A percentile compares a stretch with the other conserved stretches of the same genome.
Evolutionary conservation across 2,329 filamentous ascomycete species (phyloP).

Genomic region (Chrysoporthe deuterocubensis): DNA sequence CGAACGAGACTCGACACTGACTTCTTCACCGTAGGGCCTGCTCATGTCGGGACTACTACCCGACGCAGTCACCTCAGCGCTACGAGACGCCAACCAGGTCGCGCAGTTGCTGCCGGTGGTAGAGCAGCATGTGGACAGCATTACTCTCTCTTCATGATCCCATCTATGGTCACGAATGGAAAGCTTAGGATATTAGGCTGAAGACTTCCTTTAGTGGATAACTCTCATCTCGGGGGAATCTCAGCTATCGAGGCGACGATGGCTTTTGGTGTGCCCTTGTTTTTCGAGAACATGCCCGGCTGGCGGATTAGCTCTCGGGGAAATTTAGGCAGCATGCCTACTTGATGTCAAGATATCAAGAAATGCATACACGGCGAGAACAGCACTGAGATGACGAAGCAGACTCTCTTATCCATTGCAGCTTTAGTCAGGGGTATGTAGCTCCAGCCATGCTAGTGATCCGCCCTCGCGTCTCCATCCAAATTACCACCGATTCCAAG

Average conservation of each 20-base stretch:
- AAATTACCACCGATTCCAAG: conserved; percentile 17
- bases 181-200: not conserved
- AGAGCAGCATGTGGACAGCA: conserved; percentile 65
- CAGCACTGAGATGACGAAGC: conserved; percentile 1
- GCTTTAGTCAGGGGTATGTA: conserved; percentile 13
- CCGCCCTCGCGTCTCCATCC: not conserved
- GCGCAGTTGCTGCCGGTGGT: conserved; percentile 71
- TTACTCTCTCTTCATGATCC: conserved; percentile 31
- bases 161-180: not conserved
- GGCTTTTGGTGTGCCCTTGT: not conserved
- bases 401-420: conserved; percentile 5
- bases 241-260: not conserved
- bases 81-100: conserved; percentile 81
- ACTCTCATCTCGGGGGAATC: no score
- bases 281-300: not conserved
- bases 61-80: conserved; percentile 74
- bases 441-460: conserved; percentile 11
- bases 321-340: not conserved
- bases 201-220: not conserved
- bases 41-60: conserved; percentile 56
- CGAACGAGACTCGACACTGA: conserved; percentile 29
- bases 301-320: not conserved
- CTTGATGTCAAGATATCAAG: not conserved
- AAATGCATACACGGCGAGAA: not conserved
- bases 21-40: conserved; percentile 46